These are phyloP conservation scores for Plasmodium sp. DNA, from an alignment of 169 alveolate species.

Conservation along the genomic window DNA sequence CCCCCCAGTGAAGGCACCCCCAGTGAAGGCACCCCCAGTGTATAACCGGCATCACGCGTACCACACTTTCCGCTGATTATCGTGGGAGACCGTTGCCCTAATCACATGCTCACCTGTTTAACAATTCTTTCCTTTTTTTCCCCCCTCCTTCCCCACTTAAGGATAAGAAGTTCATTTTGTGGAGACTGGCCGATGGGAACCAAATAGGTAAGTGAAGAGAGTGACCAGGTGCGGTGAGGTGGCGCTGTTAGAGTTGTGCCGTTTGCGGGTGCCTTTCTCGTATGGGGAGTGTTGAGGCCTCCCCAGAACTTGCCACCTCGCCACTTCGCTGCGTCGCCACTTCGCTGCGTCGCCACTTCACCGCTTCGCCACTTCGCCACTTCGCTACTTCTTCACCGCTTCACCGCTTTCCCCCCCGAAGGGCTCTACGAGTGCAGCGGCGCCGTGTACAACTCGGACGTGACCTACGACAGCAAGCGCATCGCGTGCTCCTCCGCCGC, in stretches of 20 bases:
- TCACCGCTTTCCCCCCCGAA: constrained; percentile 12
- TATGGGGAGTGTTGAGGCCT: neutral
- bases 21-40: neutral
- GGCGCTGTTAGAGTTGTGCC: neutral
- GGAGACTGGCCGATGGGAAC: constrained; percentile 88
- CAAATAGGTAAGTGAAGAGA: constrained; percentile 83
- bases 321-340: too few relatives aligned
- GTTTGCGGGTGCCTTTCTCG: neutral
- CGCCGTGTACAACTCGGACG: constrained; percentile 92
- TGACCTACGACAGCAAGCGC: constrained; percentile 87
- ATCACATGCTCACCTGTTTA: neutral
- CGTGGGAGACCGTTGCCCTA: neutral
- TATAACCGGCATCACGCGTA: too few relatives aligned
- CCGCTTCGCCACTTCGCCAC: neutral
- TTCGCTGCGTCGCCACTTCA: neutral
- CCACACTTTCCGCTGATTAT: too few relatives aligned
- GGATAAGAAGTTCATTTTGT: constrained; percentile 86
- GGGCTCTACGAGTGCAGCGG: constrained; percentile 91
- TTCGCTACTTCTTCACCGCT: neutral
- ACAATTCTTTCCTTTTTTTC: neutral
- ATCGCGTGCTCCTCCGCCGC: constrained; percentile 91
- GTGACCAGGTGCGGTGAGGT: neutral
- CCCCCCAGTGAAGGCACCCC: too few relatives aligned
- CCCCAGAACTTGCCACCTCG: constrained; percentile 52
- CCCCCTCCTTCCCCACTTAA: constrained; percentile 1